Evolutionary conservation across 2,329 filamentous ascomycete genomes (phyloP).

Genomic region (Chaetomium sp.): DNA sequence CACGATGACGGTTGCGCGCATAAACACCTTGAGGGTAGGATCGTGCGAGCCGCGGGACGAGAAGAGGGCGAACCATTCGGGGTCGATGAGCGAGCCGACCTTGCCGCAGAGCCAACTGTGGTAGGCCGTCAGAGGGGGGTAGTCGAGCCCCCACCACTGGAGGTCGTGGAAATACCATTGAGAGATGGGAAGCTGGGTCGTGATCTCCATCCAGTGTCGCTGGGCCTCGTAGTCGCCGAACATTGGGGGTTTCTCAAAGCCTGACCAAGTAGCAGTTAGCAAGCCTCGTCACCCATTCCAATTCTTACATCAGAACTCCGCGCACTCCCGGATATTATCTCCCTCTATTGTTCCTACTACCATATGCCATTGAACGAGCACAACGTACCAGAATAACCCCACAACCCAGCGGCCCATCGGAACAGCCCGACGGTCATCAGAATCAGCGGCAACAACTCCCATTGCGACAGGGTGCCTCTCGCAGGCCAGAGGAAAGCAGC

Average conservation of each 20-base stretch:
- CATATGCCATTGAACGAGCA: background rate
- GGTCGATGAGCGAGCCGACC: constrained; percentile 72
- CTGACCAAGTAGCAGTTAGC: constrained; percentile 35
- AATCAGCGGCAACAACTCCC: constrained; percentile 81
- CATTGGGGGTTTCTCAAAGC: constrained; percentile 77
- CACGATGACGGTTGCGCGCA: constrained; percentile 84
- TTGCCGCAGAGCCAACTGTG: constrained; percentile 94
- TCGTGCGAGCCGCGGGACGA: constrained; percentile 77
- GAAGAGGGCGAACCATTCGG: constrained; percentile 81
- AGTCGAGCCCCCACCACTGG: constrained; percentile 96
- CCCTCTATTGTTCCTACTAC: background rate
- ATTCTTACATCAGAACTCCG: too few species aligned
- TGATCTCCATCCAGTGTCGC: constrained; percentile 98
- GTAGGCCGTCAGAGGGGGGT: constrained; percentile 94
- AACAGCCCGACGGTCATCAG: constrained; percentile 89
- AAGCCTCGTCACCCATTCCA: background rate
- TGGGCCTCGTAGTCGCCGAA: constrained; percentile 97
- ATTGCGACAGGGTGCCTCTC: constrained; percentile 77
- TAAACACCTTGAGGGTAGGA: constrained; percentile 79
- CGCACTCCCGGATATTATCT: background rate
- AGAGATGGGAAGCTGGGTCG: constrained; percentile 77
- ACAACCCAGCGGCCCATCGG: constrained; percentile 84
- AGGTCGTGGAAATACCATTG: constrained; percentile 98
- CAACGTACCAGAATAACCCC: constrained; percentile 80
- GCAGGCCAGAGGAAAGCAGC: constrained; percentile 94